Evolutionary conservation across 1,284 basidiomycete species (phyloP).

Genomic region (Ustilago bromivora): DNA sequence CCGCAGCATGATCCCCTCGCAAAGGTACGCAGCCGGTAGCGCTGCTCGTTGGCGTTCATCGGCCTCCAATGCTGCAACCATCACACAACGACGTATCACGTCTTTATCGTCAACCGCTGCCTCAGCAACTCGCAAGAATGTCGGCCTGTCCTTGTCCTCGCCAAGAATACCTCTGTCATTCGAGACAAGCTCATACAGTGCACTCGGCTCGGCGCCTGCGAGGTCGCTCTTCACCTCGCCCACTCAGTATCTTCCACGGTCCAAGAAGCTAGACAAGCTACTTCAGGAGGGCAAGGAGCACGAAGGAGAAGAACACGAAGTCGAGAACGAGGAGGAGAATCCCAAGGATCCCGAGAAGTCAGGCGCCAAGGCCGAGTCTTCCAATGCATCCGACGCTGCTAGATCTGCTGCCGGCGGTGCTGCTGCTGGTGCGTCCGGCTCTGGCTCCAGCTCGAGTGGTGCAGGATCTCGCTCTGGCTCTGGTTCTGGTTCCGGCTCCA

Average conservation of each 20-base stretch:
- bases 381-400: slow-evolving; percentile 23
- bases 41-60: slow-evolving; percentile 40
- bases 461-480: slow-evolving; percentile 26
- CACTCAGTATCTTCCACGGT: slow-evolving; percentile 38
- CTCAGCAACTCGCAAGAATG: background rate
- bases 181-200: slow-evolving; percentile 5
- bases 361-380: slow-evolving; percentile 31
- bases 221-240: slow-evolving; percentile 45
- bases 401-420: slow-evolving; percentile 26
- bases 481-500: slow-evolving; percentile 45
- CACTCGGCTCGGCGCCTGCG: slow-evolving; percentile 4
- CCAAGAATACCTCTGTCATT: slow-evolving; percentile 2
- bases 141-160: slow-evolving; percentile 4
- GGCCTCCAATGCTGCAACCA: slow-evolving; percentile 12
- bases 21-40: slow-evolving; percentile 41
- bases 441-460: slow-evolving; percentile 20
- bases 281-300: slow-evolving; percentile 29
- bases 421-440: slow-evolving; percentile 20
- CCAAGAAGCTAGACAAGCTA: slow-evolving; percentile 35
- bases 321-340: slow-evolving; percentile 33
- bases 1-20: slow-evolving; percentile 44
- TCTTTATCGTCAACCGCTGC: slow-evolving; percentile 20
- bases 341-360: slow-evolving; percentile 22
- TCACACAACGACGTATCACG: slow-evolving; percentile 21
- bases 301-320: slow-evolving; percentile 37